Evolutionary conservation across 192 early-diverging fungal genomes (phyloP), one percentile per base, ranked within the genome.

Genomic region (Linnemannia schmuckeri): DNA sequence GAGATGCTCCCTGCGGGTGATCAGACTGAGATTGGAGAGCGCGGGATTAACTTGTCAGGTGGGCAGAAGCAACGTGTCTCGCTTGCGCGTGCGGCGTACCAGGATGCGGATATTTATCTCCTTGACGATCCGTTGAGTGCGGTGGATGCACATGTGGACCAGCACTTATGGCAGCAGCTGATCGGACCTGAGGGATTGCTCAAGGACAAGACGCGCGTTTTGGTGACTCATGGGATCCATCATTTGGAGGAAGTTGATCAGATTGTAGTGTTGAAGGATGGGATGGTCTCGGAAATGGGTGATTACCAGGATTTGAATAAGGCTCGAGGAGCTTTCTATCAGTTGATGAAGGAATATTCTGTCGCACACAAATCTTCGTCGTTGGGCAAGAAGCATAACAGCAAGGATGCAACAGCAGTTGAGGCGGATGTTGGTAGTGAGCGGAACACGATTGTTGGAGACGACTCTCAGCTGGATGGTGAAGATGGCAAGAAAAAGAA

Each of bases 21-120:
- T 88, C 83, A 92, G 88, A 97, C 96, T 15, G 98, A 99, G 82
- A 96, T 97, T 86, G 96, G 97, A 61, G 96, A 97, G 82, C 92
- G 93, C 78, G 98, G 98, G 44, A 94, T 97, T 77, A 97, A 96
- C 52, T 88, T 99, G 30, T 96, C 95, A 27, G 98, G 98, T 70
- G 98, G 98, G 15, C 98, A 99, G 76, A 97, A 96, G 79, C 93
- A 94, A 30, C 94, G 92, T 72, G 89, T 91, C 27, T 91, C 90
- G 13, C 79, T 92, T 42, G 92, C 90, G 89, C 93, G 82, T 63
- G 97, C 98, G 0, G 96, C 97, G 30, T 99, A 99, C 82, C 90
- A 95, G 27, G 89, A 94, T 35, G 95, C 97, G 10, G 97, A 98
- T 87, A 77, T 83, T 1, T 83, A 83, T 20, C 70, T 83, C 22